Percentiles rank a stretch among this genome's conserved stretches.
Conservation (phyloP, 768 basidiomycete genomes). For the Rhizopogon sp. region DNA sequence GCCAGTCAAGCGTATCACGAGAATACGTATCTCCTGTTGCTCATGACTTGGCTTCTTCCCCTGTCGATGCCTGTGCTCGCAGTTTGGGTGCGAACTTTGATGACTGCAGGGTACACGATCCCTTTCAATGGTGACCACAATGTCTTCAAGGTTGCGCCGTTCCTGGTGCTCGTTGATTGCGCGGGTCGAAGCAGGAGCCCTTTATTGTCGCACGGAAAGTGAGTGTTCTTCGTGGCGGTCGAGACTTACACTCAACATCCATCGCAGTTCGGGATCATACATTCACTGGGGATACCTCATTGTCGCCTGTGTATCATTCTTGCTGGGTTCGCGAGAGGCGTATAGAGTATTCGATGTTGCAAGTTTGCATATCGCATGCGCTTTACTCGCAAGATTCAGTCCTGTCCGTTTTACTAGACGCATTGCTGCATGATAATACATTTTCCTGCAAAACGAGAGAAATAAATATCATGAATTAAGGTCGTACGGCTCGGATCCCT, state of each 20-base stretch:
- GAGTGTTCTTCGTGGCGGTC: conserved; percentile 10
- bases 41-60: conserved; percentile 81
- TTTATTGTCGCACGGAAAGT: conserved; percentile 34
- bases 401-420: background rate
- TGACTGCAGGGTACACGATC: conserved; percentile 71
- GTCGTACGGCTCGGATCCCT: too few relatives aligned
- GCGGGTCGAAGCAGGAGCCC: conserved; percentile 43
- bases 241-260: conserved; percentile 3
- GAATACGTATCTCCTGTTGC: conserved; percentile 58
- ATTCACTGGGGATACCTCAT: conserved; percentile 49
- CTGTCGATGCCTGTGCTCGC: conserved; percentile 71
- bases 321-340: conserved; percentile 62
- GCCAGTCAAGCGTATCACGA: conserved; percentile 35
- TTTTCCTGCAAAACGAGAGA: background rate
- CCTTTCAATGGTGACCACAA: conserved; percentile 83
- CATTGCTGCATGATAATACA: background rate
- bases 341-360: conserved; percentile 64
- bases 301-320: conserved; percentile 50
- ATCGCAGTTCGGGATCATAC: conserved; percentile 13
- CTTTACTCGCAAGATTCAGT: background rate
- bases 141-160: conserved; percentile 59
- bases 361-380: conserved; percentile 27
- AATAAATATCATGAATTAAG: too few relatives aligned
- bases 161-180: conserved; percentile 58
- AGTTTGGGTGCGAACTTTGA: conserved; percentile 86